Evolutionary conservation across 306 rosid genomes (phyloP).

Genomic region (Cajanus cajan): DNA sequence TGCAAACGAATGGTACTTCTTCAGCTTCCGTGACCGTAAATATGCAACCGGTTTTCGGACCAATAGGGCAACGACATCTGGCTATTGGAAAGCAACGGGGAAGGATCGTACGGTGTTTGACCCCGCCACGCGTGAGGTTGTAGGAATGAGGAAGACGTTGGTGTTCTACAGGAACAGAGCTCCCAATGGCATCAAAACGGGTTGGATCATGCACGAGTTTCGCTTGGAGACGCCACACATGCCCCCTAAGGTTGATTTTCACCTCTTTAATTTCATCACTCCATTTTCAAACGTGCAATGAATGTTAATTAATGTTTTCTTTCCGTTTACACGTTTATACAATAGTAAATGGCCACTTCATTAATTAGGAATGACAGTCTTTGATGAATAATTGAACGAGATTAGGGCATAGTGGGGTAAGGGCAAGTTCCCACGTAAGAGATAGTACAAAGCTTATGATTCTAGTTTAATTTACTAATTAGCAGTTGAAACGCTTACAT

Average conservation of each 20-base stretch:
- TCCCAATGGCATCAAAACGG: constrained; percentile 90
- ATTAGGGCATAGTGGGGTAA: not conserved
- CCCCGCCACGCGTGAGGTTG: constrained; percentile 62
- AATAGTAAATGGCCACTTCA: not conserved
- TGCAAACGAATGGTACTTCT: constrained; percentile 93
- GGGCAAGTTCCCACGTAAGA: not conserved
- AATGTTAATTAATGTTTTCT: not conserved
- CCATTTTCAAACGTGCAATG: constrained; percentile 31
- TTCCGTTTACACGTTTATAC: not conserved
- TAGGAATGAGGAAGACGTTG: constrained; percentile 95
- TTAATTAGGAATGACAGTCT: not conserved
- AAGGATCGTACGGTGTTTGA: constrained; percentile 86
- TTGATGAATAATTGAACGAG: not conserved
- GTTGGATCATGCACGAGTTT: constrained; percentile 99
- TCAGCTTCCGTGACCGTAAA: constrained; percentile 95
- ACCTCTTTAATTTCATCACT: not conserved
- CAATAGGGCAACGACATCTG: constrained; percentile 81
- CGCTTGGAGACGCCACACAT: constrained; percentile 94
- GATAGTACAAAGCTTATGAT: not conserved
- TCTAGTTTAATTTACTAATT: not conserved
- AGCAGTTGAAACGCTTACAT: not conserved
- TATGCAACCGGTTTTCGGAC: constrained; percentile 88
- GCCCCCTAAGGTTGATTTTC: constrained; percentile 81
- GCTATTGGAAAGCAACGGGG: constrained; percentile 98
- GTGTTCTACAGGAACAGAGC: constrained; percentile 91